Conservation (phyloP, 306 rosid genomes). For the Prunus dulcis region DNA sequence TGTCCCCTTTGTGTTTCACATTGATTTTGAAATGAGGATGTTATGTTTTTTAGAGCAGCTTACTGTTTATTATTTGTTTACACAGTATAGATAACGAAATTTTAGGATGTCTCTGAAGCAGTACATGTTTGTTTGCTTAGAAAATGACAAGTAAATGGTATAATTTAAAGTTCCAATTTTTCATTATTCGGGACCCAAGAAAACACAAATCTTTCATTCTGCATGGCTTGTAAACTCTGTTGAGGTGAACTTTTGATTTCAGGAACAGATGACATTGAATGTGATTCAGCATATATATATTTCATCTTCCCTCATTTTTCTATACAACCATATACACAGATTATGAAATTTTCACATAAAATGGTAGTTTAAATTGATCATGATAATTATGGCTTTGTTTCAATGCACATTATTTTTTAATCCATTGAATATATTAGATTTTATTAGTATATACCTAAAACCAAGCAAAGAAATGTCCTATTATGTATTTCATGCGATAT, state of each 20-base stretch:
- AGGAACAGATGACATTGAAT: neutral
- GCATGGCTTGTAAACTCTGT: conserved; percentile 1
- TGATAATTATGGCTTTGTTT: no score
- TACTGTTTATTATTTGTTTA: neutral
- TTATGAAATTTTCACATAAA: no score
- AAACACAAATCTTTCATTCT: neutral
- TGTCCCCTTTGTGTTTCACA: neutral
- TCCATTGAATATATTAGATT: no score
- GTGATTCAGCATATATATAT: no score
- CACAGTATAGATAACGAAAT: neutral
- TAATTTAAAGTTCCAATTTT: neutral
- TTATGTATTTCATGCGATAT: neutral
- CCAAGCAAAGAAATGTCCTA: neutral
- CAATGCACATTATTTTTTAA: no score
- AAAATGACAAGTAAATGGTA: neutral
- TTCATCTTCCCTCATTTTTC: no score
- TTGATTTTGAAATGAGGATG: neutral
- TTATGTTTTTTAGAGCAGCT: neutral
- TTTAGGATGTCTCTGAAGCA: neutral
- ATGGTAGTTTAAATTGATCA: no score
- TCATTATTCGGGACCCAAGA: no score
- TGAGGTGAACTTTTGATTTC: neutral
- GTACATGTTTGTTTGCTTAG: neutral
- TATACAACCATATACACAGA: no score
- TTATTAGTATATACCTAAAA: neutral